phyloP scores from a whole-genome alignment of 495 filamentous ascomycete species.

The Hamigera avellanea region DNA sequence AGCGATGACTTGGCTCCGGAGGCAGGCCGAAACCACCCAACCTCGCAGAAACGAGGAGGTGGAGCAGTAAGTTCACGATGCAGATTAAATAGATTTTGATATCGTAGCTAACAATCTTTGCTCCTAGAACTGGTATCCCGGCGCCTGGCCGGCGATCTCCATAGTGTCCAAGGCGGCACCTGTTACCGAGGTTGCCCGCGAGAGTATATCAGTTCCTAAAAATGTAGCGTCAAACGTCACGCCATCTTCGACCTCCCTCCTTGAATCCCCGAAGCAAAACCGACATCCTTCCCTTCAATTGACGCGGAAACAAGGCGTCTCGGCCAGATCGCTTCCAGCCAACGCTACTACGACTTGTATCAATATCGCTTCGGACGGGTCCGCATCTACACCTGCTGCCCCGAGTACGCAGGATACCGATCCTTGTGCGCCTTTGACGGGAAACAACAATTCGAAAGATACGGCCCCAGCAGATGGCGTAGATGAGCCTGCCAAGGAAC shows the following conservation, averaged over 20 bases:
- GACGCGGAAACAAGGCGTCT: slow-evolving; percentile 26
- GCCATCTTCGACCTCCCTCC: slow-evolving; percentile 18
- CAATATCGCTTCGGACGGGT: slow-evolving; percentile 38
- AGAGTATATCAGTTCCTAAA: slow-evolving; percentile 56
- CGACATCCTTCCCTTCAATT: slow-evolving; percentile 30
- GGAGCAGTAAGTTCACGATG: slow-evolving; percentile 15
- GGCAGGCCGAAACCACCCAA: slow-evolving; percentile 13
- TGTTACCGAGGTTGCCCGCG: slow-evolving; percentile 63
- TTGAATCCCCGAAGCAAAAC: slow-evolving; percentile 14
- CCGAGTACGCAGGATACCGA: slow-evolving; percentile 13
- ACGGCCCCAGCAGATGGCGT: slow-evolving; percentile 1
- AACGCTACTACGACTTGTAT: slow-evolving; percentile 36
- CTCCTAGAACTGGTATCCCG: slow-evolving; percentile 37
- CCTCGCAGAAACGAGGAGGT: slow-evolving; percentile 20
- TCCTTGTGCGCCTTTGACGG: slow-evolving; percentile 8
- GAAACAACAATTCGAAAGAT: no score
- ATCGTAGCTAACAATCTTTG: no score
- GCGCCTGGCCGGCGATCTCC: slow-evolving; percentile 49
- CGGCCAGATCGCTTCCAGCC: slow-evolving; percentile 36
- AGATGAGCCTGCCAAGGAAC: slow-evolving; percentile 12
- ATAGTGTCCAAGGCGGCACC: slow-evolving; percentile 54
- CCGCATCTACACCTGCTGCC: slow-evolving; percentile 21
- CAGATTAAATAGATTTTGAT: no score
- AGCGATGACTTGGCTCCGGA: slow-evolving; percentile 16
- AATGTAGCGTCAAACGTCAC: slow-evolving; percentile 29